Evolutionary conservation across 805 yeast species (phyloP).

Genomic region (Candida verbasci): DNA sequence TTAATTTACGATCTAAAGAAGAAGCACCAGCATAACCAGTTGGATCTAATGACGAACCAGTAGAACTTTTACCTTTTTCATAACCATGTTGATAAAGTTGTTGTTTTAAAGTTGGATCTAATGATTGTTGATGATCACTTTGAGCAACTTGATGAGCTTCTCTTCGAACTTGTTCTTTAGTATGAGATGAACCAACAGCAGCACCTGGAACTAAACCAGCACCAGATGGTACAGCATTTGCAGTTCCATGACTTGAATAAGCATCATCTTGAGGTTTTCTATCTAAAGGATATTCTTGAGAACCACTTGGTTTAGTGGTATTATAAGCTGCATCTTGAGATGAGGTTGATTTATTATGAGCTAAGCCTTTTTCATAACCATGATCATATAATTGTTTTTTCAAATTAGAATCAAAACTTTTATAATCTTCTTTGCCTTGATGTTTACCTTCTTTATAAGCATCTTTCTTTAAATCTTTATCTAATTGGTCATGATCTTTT

Average conservation of each 20-base stretch:
- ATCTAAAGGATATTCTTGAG: background rate
- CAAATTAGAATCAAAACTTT: background rate
- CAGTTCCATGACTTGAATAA: constrained; percentile 4
- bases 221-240: constrained; percentile 6
- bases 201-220: constrained; percentile 7
- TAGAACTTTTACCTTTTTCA: background rate
- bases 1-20: constrained; percentile 1
- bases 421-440: background rate
- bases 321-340: constrained; percentile 1
- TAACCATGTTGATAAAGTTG: constrained; percentile 1
- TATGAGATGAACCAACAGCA: constrained; percentile 1
- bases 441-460: constrained; percentile 4
- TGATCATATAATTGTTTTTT: constrained; percentile 1
- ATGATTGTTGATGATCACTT: background rate
- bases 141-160: constrained; percentile 1
- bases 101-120: background rate
- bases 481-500: background rate
- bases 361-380: background rate
- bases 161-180: constrained; percentile 1
- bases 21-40: background rate
- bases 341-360: background rate
- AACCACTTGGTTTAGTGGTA: background rate
- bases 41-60: background rate
- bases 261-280: constrained; percentile 2
- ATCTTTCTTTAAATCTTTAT: background rate